Percentiles rank a stretch among this genome's conserved stretches.
phyloP scores from a whole-genome alignment of 2,329 filamentous ascomycete genomes.

The Gremmenia infestans region DNA sequence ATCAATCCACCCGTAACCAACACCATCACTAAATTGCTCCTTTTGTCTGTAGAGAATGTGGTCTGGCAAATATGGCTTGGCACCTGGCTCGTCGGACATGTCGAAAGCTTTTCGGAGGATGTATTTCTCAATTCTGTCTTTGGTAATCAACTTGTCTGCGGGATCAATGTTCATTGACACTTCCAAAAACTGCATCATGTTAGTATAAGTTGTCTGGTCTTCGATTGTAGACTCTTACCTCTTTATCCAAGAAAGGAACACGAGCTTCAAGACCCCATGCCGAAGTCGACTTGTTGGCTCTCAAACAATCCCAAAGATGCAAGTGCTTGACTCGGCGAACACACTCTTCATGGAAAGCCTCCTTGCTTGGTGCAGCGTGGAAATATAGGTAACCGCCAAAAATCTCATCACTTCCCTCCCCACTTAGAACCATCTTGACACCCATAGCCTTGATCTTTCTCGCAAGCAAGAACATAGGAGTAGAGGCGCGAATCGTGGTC shows the following conservation, averaged over 20 bases:
- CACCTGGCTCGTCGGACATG: constrained; percentile 76
- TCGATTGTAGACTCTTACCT: constrained; percentile 41
- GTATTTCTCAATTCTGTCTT: constrained; percentile 79
- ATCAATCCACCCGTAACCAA: constrained; percentile 99
- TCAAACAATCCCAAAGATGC: constrained; percentile 90
- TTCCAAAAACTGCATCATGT: constrained; percentile 68
- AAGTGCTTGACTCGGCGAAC: constrained; percentile 94
- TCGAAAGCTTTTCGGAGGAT: constrained; percentile 97
- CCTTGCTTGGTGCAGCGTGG: constrained; percentile 85
- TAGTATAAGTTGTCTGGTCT: neutral
- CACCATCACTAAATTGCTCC: constrained; percentile 98
- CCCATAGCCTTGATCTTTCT: constrained; percentile 99
- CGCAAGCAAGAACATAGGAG: constrained; percentile 95
- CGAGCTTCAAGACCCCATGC: constrained; percentile 98
- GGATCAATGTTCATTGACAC: constrained; percentile 91
- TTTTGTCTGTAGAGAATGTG: constrained; percentile 98
- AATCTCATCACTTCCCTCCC: constrained; percentile 96
- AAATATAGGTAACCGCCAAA: constrained; percentile 99
- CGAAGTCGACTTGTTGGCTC: constrained; percentile 98
- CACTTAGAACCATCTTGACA: constrained; percentile 98
- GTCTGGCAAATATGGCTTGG: constrained; percentile 84
- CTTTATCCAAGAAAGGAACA: constrained; percentile 95
- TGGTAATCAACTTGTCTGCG: constrained; percentile 87
- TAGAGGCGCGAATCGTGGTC: constrained; percentile 95
- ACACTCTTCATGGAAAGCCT: constrained; percentile 93